Evolutionary conservation across 1,284 basidiomycete genomes (phyloP).

Genomic region (Ustilago nuda): DNA sequence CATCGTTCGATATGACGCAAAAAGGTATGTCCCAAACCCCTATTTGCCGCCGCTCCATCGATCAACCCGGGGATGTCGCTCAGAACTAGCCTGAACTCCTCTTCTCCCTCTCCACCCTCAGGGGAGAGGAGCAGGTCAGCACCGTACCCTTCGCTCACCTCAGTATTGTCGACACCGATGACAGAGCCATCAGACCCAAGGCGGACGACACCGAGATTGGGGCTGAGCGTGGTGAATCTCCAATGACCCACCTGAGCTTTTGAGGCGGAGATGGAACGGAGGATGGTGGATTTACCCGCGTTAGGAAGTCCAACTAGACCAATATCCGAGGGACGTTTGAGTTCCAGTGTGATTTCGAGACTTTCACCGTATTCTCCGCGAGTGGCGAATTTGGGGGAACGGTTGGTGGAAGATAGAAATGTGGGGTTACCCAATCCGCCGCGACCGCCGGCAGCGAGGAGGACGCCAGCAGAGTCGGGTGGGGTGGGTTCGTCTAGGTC

Average conservation of each 20-base stretch:
- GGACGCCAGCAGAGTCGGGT: constrained; percentile 51
- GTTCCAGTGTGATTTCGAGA: constrained; percentile 86
- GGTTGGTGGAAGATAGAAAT: constrained; percentile 75
- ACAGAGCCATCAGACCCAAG: constrained; percentile 76
- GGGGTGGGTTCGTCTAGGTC: constrained; percentile 61
- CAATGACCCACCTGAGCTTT: constrained; percentile 87
- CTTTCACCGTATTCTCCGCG: constrained; percentile 82
- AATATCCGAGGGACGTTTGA: constrained; percentile 93
- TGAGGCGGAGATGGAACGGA: constrained; percentile 88
- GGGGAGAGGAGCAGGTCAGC: not conserved
- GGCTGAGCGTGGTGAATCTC: constrained; percentile 94
- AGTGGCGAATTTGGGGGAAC: constrained; percentile 71
- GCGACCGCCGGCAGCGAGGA: constrained; percentile 76
- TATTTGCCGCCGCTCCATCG: constrained; percentile 83
- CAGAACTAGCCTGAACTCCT: constrained; percentile 83
- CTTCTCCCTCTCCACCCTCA: constrained; percentile 72
- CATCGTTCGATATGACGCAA: constrained; percentile 92
- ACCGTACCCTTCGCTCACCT: constrained; percentile 45
- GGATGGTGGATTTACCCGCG: constrained; percentile 80
- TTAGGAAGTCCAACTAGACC: constrained; percentile 97
- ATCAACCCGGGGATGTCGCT: constrained; percentile 98
- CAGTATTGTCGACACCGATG: constrained; percentile 35
- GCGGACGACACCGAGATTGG: constrained; percentile 90
- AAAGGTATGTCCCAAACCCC: constrained; percentile 94
- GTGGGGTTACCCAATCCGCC: constrained; percentile 92